Evolutionary conservation across 2,329 filamentous ascomycete genomes (phyloP), one percentile per base, ranked within the genome.

Genomic region (Diplodia intermedia): DNA sequence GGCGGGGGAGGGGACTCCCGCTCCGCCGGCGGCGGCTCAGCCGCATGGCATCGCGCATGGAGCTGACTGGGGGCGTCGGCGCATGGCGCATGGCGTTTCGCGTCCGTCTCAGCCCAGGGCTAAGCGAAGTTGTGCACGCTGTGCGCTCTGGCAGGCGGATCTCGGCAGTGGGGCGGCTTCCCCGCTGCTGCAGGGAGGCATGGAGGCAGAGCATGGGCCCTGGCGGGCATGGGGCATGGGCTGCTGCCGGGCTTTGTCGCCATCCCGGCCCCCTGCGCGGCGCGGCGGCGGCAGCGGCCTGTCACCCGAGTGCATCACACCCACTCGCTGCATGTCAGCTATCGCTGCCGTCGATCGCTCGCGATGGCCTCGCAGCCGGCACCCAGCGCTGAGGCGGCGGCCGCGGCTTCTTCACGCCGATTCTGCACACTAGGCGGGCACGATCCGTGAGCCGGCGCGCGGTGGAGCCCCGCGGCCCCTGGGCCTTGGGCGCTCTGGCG

Each of bases 101-200:
- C 40, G 40, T 47, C 40, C 65, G 53, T 66, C 65, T 56, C 65
- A 57, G 53, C 26, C 38, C 53, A 56, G 56, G 56, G 56, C 43
- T 61, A 61, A 61, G 56, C 56, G 56, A 61, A 61, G 56, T 61
- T 61, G 56, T 61, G 56, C 56, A 61, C 56, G 56, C 56, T 61
- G 62, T 43, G 62, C 62, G 49, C 49, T 33, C 31, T 38, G 60
- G 36, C 62, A 52, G 65, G 54, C 65, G 65, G 65, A 66, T 66
- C 65, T 66, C 65, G 65, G 65, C 65, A 57, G 63, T 56, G 63
- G 63, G 63, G 63, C 38, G 63, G 63, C 38, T 55, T 66, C 52
- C 36, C 63, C 52, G 56, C 56, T 61, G 56, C 56, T 61, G 56
- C 56, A 61, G 56, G 56, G 56, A 61, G 56, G 14, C 40, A 15